Evolutionary conservation across 345 rosid species (phyloP).

Genomic region (Camelina hispida): DNA sequence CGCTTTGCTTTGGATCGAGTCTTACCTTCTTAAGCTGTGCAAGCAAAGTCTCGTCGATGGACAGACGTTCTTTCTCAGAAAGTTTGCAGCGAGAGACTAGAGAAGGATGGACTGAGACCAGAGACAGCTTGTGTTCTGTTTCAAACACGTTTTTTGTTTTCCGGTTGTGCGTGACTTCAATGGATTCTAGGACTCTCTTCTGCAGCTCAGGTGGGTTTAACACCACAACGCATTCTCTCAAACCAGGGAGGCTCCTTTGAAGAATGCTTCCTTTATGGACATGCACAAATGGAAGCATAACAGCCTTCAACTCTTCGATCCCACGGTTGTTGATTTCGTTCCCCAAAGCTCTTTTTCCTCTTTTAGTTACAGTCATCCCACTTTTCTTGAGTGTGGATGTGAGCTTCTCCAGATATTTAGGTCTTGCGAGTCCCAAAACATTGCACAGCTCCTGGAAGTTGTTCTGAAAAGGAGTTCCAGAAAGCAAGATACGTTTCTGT

Average conservation of each 20-base stretch:
- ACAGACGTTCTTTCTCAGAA: slow-evolving; percentile 18
- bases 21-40: slow-evolving; percentile 39
- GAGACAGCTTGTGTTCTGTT: slow-evolving; percentile 48
- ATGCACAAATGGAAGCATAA: slow-evolving; percentile 68
- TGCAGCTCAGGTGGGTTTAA: slow-evolving; percentile 46
- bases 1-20: slow-evolving; percentile 54
- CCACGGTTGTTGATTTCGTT: slow-evolving; percentile 32
- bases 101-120: slow-evolving; percentile 71
- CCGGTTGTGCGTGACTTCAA: slow-evolving; percentile 37
- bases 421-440: slow-evolving; percentile 47
- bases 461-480: slow-evolving; percentile 92
- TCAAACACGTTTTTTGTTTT: slow-evolving; percentile 36
- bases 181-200: slow-evolving; percentile 42
- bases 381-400: slow-evolving; percentile 40
- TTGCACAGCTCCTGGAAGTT: slow-evolving; percentile 69
- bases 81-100: slow-evolving; percentile 49
- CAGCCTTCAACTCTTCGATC: slow-evolving; percentile 43
- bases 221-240: slow-evolving; percentile 48
- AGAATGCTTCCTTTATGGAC: slow-evolving; percentile 77
- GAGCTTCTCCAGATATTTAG: slow-evolving; percentile 40
- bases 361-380: slow-evolving; percentile 42
- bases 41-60: slow-evolving; percentile 33
- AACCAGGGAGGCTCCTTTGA: slow-evolving; percentile 71
- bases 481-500: slow-evolving; percentile 66
- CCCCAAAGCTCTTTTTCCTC: slow-evolving; percentile 22